Base-by-base conservation (phyloP, 2,329 filamentous ascomycete species). In the Talaromyces sp. region DNA sequence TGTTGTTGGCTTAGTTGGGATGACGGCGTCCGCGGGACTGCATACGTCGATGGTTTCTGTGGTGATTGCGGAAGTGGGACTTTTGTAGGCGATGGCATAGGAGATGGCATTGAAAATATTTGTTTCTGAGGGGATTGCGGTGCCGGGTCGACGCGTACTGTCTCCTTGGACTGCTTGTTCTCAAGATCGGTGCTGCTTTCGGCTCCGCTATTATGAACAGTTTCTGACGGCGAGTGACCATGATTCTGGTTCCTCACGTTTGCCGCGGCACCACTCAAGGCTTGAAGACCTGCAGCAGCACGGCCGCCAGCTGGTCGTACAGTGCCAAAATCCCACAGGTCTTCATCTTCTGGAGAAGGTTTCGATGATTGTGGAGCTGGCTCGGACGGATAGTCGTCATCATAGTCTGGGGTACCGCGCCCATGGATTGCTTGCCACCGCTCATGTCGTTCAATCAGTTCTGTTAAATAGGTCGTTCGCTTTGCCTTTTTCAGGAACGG, bases 271-370 rank as follows among this genome's bases (percentile, higher is more conserved):
- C 93, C 91, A 66, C 91, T 92, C 87, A 96, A 86, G 0, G 87
- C 81, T 67, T 89, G 83, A 55, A 91, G 79, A 3, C 88, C 88
- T 22, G 22, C 22, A 53, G 85, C 71, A 32, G 82, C 83, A 63
- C 87, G 86, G 59, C 88, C 86, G 7, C 58, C 58, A n/a, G 88
- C 87, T 6, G 96, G 88, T 61, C 93, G 85, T 58, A 99, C 91
- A 0, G 95, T 99, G 51, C 95, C 95, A 79, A 99, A 99, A 75
- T 99, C 95, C 95, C 95, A 99, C 72, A 98, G 86, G 73, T 98
- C 95, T 73, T 97, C 91, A 36, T 89, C 84, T 61, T 88, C 83
- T 1, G 80, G 75, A n/a, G 77, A 74, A 65, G 74, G 69, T 57
- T 75, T 67, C 57, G 73, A 69, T 53, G 76, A 70, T 61, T 81